Percentiles rank a stretch among this genome's conserved stretches.
phyloP scores from a whole-genome alignment of 2,329 filamentous ascomycete genomes.

The Plenodomus lindquistii region DNA sequence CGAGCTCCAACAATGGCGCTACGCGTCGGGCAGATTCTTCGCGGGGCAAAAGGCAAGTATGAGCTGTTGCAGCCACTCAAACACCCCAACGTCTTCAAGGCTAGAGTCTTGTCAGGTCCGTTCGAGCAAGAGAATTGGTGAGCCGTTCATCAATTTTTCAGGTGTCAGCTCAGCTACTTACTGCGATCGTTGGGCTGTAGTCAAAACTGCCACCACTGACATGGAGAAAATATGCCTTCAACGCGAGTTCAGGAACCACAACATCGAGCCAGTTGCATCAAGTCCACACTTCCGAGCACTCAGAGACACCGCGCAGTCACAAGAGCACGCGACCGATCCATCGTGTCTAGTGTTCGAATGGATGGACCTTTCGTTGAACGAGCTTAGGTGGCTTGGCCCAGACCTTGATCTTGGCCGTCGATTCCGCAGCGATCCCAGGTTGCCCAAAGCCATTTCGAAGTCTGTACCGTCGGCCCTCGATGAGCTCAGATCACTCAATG shows the following conservation, averaged over 20 bases:
- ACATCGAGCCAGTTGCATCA: constrained; percentile 11
- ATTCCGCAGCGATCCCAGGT: too few relatives aligned
- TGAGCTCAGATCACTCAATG: constrained; percentile 10
- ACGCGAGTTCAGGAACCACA: constrained; percentile 19
- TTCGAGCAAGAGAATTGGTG: too few relatives aligned
- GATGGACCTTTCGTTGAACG: constrained; percentile 16
- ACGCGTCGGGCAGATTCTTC: constrained; percentile 15
- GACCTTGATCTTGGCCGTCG: too few relatives aligned
- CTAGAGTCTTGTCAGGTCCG: not conserved
- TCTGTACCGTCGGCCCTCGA: constrained; percentile 14
- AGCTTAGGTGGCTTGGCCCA: too few relatives aligned
- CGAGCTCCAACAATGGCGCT: too few relatives aligned
- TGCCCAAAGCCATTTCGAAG: constrained; percentile 13
- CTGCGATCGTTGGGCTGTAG: too few relatives aligned
- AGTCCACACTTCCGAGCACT: constrained; percentile 19
- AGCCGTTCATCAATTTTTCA: too few relatives aligned
- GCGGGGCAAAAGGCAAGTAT: constrained; percentile 18
- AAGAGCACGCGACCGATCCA: constrained; percentile 6
- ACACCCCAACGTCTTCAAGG: constrained; percentile 21
- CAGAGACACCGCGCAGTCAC: constrained; percentile 10
- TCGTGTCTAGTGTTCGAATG: constrained; percentile 24
- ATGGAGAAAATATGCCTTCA: not conserved
- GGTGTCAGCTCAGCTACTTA: too few relatives aligned
- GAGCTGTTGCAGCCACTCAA: constrained; percentile 13
- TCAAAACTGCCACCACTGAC: constrained; percentile 7